Evolutionary conservation across 2,329 filamentous ascomycete genomes (phyloP).

Genomic region (Aspergillus quadricinctus): DNA sequence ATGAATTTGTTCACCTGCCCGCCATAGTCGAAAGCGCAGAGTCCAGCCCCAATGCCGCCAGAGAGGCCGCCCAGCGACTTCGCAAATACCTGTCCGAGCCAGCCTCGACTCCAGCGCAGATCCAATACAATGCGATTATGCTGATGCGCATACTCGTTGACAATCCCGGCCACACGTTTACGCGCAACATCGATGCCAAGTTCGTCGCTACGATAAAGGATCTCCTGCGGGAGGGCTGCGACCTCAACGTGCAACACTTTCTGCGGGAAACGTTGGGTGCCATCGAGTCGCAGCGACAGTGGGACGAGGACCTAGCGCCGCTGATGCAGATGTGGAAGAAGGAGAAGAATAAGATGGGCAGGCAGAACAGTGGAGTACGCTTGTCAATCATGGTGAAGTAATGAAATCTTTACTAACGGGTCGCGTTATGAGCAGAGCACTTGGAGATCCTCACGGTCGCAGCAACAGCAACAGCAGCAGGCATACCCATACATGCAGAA

Average conservation of each 20-base stretch:
- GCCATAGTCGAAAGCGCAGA: constrained; percentile 93
- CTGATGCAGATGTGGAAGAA: constrained; percentile 84
- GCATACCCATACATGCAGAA: constrained; percentile 10
- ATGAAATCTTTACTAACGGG: constrained; percentile 1
- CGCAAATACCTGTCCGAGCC: constrained; percentile 77
- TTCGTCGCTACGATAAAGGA: constrained; percentile 75
- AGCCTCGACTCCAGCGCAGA: constrained; percentile 59
- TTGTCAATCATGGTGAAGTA: not conserved
- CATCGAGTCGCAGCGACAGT: constrained; percentile 66
- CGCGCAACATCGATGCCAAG: constrained; percentile 80
- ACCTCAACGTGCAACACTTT: constrained; percentile 77
- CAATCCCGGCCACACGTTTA: constrained; percentile 87
- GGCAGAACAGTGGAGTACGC: constrained; percentile 18
- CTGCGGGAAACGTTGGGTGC: constrained; percentile 80
- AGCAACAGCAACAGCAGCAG: constrained; percentile 14
- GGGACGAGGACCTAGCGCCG: constrained; percentile 68
- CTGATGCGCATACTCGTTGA: constrained; percentile 85
- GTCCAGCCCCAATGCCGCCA: constrained; percentile 80
- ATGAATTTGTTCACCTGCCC: constrained; percentile 89
- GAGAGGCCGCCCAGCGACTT: constrained; percentile 73
- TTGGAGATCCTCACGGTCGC: constrained; percentile 5
- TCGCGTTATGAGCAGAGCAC: not conserved
- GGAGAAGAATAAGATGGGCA: constrained; percentile 67
- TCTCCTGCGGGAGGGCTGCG: constrained; percentile 65
- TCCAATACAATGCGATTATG: constrained; percentile 97